Evolutionary conservation across 208 protist species (phyloP), one percentile per base, ranked within the genome.

Genomic region (Crithidia sp.): DNA sequence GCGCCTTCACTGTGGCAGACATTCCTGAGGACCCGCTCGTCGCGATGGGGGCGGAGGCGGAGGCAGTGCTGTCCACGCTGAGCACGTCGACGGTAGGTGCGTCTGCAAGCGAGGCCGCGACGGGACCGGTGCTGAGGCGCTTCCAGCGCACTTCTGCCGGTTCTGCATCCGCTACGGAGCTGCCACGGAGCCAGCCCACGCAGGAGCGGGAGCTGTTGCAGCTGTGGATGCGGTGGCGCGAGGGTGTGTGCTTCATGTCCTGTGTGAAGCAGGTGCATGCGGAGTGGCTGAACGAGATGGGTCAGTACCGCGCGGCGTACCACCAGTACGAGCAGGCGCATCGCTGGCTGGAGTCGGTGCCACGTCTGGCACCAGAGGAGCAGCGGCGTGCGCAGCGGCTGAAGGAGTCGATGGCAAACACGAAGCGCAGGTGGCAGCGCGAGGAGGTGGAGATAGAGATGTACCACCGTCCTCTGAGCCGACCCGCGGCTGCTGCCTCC

Each of bases 211-310:
- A 56, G 40, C 45, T 79, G 73, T 28, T 77, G 64, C 45, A 28
- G 57, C 13, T 67, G 6, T 87, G 86, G 82, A 53, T 92, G 52
- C 59, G 69, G 41, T 92, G 90, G 87, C 87, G 90, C 7, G 85
- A 91, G 44, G 76, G 63, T 4, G 78, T 95, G 43, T 89, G 85
- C 69, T 67, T 95, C 19, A 76, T 95, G 40, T 77, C 87, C 5
- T 79, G 76, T 53, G 73, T 91, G 45, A 77, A 89, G 66, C 79
- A 89, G 60, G 65, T 76, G 40, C 85, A 95, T 67, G 90, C 80
- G 10, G 47, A 71, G 6, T 95, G 90, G 90, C 75, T 95, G 43
- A 53, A 75, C 50, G 71, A 58, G 28, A 54, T 75, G 47, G 62
- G 62, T 3, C 69, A 77, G 36, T 84, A 74, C 60, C 81, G 82